A percentile compares a stretch with the other conserved stretches of the same genome.
Evolutionary conservation across 2,329 filamentous ascomycete genomes (phyloP).

Genomic region (Sporothrix dimorphospora): DNA sequence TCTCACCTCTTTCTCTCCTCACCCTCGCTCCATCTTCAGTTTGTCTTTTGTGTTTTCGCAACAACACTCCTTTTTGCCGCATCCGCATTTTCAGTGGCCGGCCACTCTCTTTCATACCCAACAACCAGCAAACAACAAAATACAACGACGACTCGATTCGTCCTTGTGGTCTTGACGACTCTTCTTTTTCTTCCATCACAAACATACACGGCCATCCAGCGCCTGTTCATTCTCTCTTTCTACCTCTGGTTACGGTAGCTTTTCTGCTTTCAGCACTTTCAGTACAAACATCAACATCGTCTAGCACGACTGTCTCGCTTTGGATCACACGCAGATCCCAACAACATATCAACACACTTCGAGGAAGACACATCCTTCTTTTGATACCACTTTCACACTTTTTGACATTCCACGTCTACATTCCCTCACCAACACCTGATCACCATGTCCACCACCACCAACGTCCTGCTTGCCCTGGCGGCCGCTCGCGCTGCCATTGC

Average conservation of each 20-base stretch:
- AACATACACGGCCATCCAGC: slow-evolving; percentile 11
- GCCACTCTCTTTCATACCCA: slow-evolving; percentile 26
- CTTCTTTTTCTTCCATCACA: background rate
- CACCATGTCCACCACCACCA: slow-evolving; percentile 9
- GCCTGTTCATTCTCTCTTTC: slow-evolving; percentile 20
- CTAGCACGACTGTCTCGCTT: slow-evolving; percentile 16
- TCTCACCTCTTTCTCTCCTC: slow-evolving; percentile 16
- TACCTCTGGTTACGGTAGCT: slow-evolving; percentile 26
- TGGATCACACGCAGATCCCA: slow-evolving; percentile 16
- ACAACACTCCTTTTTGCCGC: slow-evolving; percentile 9
- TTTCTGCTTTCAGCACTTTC: background rate
- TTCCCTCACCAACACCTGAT: background rate
- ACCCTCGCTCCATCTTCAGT: slow-evolving; percentile 11
- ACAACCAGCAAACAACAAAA: slow-evolving; percentile 13
- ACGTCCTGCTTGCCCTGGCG: slow-evolving; percentile 22
- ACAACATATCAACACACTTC: background rate
- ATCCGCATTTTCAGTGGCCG: slow-evolving; percentile 24
- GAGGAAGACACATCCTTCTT: background rate
- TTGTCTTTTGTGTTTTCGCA: slow-evolving; percentile 12
- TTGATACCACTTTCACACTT: background rate
- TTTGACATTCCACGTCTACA: background rate
- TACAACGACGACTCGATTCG: background rate
- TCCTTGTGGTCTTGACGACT: slow-evolving; percentile 17
- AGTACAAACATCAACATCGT: slow-evolving; percentile 8
- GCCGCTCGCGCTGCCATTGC: slow-evolving; percentile 34